phyloP scores from a whole-genome alignment of 257 asterid species.

The Voacanga thouarsii region DNA sequence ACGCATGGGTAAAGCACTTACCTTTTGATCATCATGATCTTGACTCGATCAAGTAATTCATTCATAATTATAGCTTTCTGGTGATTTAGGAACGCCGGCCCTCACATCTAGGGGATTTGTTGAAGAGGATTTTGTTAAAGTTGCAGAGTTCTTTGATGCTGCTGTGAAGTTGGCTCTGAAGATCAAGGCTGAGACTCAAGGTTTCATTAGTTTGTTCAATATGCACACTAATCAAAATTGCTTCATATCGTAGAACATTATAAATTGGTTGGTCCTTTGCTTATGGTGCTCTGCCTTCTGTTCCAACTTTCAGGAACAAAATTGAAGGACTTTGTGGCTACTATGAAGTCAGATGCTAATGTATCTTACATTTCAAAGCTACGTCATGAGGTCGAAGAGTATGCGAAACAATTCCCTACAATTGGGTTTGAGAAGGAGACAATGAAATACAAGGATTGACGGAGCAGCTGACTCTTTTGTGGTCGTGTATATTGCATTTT shows the following conservation, averaged over 20 bases:
- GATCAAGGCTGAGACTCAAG: constrained; percentile 80
- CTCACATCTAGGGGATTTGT: constrained; percentile 86
- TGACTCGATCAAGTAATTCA: not conserved
- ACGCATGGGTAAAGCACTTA: constrained; percentile 69
- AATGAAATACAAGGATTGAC: constrained; percentile 73
- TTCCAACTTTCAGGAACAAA: constrained; percentile 59
- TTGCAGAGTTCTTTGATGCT: constrained; percentile 80
- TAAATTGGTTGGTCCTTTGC: constrained; percentile 13
- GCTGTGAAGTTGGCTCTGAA: constrained; percentile 82
- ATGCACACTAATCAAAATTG: not conserved
- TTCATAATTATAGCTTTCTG: constrained; percentile 1
- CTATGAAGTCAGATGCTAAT: constrained; percentile 58
- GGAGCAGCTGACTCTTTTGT: constrained; percentile 6
- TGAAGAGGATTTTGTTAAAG: constrained; percentile 81
- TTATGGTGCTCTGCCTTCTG: constrained; percentile 12
- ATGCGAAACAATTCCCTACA: constrained; percentile 87
- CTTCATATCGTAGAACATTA: constrained; percentile 6
- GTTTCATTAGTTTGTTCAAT: constrained; percentile 26
- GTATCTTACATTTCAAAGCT: constrained; percentile 52
- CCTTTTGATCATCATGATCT: constrained; percentile 6
- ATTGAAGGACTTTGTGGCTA: constrained; percentile 82
- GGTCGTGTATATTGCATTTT: constrained; percentile 1
- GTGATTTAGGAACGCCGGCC: constrained; percentile 80
- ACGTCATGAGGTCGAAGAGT: constrained; percentile 69
- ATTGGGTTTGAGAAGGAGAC: constrained; percentile 83